These are phyloP conservation scores for Iris pallida DNA, from an alignment of 116 monocot genomes.

Conservation along the genomic window DNA sequence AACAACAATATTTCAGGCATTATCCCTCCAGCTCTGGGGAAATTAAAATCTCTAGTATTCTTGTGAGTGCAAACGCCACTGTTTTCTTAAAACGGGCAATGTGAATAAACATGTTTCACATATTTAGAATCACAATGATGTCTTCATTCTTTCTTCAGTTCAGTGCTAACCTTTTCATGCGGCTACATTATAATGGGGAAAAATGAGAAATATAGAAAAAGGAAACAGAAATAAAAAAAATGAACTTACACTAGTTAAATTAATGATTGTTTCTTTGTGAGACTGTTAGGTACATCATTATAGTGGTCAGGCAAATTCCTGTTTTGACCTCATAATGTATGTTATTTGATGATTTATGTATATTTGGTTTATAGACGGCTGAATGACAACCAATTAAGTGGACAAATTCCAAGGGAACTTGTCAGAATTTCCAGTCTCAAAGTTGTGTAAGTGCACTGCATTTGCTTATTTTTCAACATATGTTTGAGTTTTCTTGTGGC, in stretches of 20 bases:
- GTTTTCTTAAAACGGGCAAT: neutral
- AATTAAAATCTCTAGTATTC: conserved; percentile 90
- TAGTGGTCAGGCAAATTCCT: neutral
- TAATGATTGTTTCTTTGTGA: no score
- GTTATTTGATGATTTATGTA: neutral
- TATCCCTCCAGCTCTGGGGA: conserved; percentile 79
- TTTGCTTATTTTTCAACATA: neutral
- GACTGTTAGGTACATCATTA: neutral
- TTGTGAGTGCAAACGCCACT: conserved; percentile 53
- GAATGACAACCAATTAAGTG: conserved; percentile 73
- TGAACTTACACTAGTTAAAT: no score
- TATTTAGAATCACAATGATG: no score
- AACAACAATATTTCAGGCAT: conserved; percentile 96
- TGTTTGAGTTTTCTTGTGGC: neutral
- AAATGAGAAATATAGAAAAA: no score
- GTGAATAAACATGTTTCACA: no score
- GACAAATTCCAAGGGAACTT: conserved; percentile 83
- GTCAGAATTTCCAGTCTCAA: conserved; percentile 68
- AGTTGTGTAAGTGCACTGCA: conserved; percentile 69
- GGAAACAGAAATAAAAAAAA: no score
- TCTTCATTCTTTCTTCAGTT: no score
- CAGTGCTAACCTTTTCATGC: no score
- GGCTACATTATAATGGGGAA: no score
- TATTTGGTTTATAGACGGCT: conserved; percentile 54
- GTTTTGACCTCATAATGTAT: neutral